phyloP scores from a whole-genome alignment of 176 grass and related monocot genomes.

The Secale cereale region DNA sequence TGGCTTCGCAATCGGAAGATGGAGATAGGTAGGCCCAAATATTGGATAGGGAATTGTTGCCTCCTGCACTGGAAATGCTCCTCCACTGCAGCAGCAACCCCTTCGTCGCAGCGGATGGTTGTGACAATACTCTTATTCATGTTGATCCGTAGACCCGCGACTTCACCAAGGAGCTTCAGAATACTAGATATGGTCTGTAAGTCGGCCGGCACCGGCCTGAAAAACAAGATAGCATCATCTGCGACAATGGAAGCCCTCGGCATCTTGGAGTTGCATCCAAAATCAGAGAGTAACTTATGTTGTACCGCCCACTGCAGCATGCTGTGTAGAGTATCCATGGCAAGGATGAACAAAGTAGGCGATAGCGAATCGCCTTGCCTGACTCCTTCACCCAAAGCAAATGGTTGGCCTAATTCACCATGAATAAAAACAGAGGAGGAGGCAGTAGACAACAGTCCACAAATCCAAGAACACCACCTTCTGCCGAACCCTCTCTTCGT shows the following conservation, averaged over 20 bases:
- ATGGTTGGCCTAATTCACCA: not conserved
- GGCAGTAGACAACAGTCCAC: not conserved
- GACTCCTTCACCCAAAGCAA: not conserved
- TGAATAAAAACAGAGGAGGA: not conserved
- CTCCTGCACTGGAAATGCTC: not conserved
- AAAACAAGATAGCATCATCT: not conserved
- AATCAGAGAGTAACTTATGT: not conserved
- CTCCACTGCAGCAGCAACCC: fast-evolving
- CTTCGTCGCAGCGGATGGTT: not conserved
- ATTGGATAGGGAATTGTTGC: too few relatives aligned
- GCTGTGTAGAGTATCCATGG: not conserved
- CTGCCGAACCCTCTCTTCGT: not conserved
- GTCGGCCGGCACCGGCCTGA: not conserved
- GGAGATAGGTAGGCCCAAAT: not conserved
- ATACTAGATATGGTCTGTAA: not conserved
- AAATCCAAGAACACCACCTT: not conserved
- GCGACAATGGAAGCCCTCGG: not conserved
- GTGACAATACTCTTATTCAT: not conserved
- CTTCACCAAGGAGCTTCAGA: not conserved
- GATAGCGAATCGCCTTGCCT: not conserved
- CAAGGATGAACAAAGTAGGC: not conserved
- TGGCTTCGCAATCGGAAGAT: too few relatives aligned
- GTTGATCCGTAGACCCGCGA: not conserved
- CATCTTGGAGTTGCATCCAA: not conserved
- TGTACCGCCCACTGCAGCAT: not conserved